These are phyloP conservation scores for Solanum chacoense DNA, from an alignment of 305 asterid genomes.

Conservation along the genomic window DNA sequence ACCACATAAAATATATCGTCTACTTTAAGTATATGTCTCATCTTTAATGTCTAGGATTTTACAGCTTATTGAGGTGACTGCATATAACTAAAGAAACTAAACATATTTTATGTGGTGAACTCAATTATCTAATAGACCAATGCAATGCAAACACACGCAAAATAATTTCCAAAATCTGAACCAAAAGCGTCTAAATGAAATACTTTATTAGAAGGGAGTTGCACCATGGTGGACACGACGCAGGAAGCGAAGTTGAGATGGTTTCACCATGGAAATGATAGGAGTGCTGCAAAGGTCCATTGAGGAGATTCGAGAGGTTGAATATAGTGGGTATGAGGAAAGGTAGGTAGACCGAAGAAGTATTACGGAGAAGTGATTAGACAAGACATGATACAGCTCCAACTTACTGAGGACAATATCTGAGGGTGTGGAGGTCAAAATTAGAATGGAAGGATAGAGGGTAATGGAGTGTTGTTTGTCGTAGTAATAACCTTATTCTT, in stretches of 20 bases:
- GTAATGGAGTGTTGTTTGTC: neutral
- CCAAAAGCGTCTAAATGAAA: neutral
- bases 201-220: neutral
- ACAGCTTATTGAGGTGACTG: neutral
- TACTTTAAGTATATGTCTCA: neutral
- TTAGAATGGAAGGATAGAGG: neutral
- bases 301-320: neutral
- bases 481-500: neutral
- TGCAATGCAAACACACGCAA: neutral
- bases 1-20: neutral
- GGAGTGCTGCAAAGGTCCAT: neutral
- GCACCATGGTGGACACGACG: neutral
- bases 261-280: neutral
- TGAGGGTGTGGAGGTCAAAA: neutral
- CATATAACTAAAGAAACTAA: fast-evolving
- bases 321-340: neutral
- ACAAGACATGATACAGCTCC: fast-evolving
- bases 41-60: neutral
- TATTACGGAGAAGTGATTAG: too few relatives aligned
- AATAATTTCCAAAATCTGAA: neutral
- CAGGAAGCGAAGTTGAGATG: neutral
- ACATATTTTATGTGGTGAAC: neutral
- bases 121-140: neutral
- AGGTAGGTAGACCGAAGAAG: neutral
- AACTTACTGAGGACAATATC: fast-evolving